These are phyloP conservation scores for Tuctoria greenei DNA, from an alignment of 176 grass and related monocot genomes.

Conservation along the genomic window DNA sequence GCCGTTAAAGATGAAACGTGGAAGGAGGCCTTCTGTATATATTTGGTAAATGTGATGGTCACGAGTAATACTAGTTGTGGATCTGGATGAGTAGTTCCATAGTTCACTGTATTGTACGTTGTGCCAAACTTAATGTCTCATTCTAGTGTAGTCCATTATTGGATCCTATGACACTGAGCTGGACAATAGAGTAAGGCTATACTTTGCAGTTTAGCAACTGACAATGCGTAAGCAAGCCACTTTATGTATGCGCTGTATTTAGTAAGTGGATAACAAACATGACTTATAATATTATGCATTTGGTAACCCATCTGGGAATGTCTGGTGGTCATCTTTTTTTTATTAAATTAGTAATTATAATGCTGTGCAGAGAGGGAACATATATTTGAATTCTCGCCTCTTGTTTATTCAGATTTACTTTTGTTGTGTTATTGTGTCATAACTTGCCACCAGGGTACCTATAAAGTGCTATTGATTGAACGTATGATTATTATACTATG, in stretches of 20 bases:
- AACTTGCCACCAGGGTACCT: background rate
- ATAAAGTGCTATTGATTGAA: background rate
- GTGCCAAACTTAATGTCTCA: background rate
- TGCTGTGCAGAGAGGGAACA: constrained; percentile 1
- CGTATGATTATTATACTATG: background rate
- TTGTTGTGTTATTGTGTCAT: background rate
- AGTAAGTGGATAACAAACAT: background rate
- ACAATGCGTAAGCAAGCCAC: background rate
- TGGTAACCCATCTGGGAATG: background rate
- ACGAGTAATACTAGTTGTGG: background rate
- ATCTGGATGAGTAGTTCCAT: background rate
- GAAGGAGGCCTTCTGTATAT: background rate
- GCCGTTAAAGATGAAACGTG: background rate
- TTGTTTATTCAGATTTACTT: background rate
- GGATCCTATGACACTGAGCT: background rate
- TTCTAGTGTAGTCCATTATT: background rate
- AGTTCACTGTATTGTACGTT: background rate
- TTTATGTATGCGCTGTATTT: background rate
- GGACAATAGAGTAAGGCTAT: background rate
- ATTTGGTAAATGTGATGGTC: background rate
- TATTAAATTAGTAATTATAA: background rate
- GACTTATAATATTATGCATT: background rate
- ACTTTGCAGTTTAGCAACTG: background rate
- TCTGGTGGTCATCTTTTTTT: background rate
- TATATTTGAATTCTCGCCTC: background rate